These are phyloP conservation scores for Paragyromitra xinjiangensis DNA, from an alignment of 495 filamentous ascomycete genomes.

Conservation along the genomic window DNA sequence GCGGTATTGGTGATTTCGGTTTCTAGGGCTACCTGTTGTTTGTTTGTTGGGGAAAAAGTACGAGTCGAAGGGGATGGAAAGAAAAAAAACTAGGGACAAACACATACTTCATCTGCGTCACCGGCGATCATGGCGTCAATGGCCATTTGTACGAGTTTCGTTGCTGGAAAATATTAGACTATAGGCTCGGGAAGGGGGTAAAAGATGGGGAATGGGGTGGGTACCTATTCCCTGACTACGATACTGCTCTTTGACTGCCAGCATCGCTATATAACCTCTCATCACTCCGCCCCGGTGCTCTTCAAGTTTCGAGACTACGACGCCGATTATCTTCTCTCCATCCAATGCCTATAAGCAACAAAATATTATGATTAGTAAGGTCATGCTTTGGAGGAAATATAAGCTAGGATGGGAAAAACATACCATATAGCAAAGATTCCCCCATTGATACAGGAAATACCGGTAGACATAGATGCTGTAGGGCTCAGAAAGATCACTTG, in stretches of 20 bases:
- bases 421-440: slow-evolving; percentile 92
- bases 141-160: slow-evolving; percentile 83
- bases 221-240: slow-evolving; percentile 82
- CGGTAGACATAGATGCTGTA: slow-evolving; percentile 99
- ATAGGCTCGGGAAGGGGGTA: neutral
- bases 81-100: neutral
- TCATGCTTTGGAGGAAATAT: neutral
- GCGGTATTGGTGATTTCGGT: slow-evolving; percentile 95
- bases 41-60: slow-evolving; percentile 41
- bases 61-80: slow-evolving; percentile 15
- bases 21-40: slow-evolving; percentile 80
- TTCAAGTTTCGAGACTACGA: slow-evolving; percentile 97
- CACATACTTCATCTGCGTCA: slow-evolving; percentile 82
- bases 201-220: neutral
- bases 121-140: slow-evolving; percentile 89
- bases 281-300: slow-evolving; percentile 77
- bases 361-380: neutral
- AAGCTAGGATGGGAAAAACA: slow-evolving; percentile 13
- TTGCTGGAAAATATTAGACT: slow-evolving; percentile 61
- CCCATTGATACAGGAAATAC: slow-evolving; percentile 99
- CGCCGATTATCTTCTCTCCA: slow-evolving; percentile 72
- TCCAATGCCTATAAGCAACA: slow-evolving; percentile 52
- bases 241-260: slow-evolving; percentile 81
- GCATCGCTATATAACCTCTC: slow-evolving; percentile 98
- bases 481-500: slow-evolving; percentile 95